Base-by-base conservation (phyloP, 2,329 filamentous ascomycete species). In the Fusarium bulbicola region DNA sequence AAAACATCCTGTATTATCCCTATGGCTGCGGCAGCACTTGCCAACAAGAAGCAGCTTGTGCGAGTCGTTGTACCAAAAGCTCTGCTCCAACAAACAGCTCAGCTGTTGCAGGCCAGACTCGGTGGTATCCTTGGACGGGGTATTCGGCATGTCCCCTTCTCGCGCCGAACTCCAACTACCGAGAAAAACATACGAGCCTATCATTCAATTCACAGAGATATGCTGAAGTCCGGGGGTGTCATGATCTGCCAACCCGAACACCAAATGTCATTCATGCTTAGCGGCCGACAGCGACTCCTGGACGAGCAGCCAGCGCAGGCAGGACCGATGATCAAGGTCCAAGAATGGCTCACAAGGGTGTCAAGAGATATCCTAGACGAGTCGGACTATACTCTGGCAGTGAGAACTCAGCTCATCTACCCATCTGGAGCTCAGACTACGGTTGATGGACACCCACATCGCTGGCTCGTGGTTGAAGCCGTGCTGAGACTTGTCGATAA, bases 301-400 rank as follows among this genome's bases (percentile, higher is more conserved):
- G 87, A 91, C 46, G 80, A 81, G 6, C 81, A 84, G 13, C 72
- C 85, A 2, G 61, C 77, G 0, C 81, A 88, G 40, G 86, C 87
- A 0, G 78, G 73, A 0, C 76, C 78, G 1, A 88, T 92, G 85
- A 80, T 91, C 7, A 80, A 81, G 2, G 82, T 85, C 0, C 88
- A 92, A 36, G 70, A 80, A 3, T 89, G 86, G 82, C 78, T 93
- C 8, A 81, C 86, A 5, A 72, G 71, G 3, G 75, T 82, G 9
- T 88, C 85, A 6, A 84, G 91, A 0, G 91, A 93, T 73, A 84
- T 93, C 2, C 79, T 93, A 0, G 92, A 93, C 70, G 91, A 93
- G 76, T 91, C 86, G 5, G 89, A 91, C 70, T 84, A 87, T 59
- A 90, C 86, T 0, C 78, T 91, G 2, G 85, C 85, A 0, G 85